phyloP scores from a whole-genome alignment of 805 yeast species.

The Metschnikowia hibisci region DNA sequence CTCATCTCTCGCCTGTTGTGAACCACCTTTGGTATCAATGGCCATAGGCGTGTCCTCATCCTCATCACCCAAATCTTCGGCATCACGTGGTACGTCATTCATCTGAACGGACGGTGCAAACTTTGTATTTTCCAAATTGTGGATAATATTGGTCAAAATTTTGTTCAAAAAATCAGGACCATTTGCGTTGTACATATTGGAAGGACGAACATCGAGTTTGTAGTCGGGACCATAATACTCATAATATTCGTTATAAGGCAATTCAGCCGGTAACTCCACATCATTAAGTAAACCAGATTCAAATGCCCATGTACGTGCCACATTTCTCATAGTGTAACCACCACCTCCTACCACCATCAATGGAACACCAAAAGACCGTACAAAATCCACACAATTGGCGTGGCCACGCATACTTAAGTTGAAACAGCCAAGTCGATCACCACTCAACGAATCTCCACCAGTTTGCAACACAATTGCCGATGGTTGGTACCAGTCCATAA shows the following conservation, averaged over 20 bases:
- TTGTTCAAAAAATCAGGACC: constrained; percentile 88
- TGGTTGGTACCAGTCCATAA: constrained; percentile 87
- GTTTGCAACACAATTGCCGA: constrained; percentile 96
- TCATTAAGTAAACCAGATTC: constrained; percentile 87
- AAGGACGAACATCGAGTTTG: constrained; percentile 88
- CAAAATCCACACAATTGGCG: constrained; percentile 90
- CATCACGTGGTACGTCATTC: constrained; percentile 82
- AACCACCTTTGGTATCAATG: constrained; percentile 87
- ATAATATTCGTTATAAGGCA: constrained; percentile 94
- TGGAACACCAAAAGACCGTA: constrained; percentile 82
- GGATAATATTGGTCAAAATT: constrained; percentile 69
- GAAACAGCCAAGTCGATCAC: constrained; percentile 94
- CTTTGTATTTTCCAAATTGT: constrained; percentile 82
- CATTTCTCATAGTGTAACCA: constrained; percentile 97
- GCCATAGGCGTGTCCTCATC: constrained; percentile 80
- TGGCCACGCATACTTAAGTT: constrained; percentile 91
- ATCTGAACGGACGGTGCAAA: constrained; percentile 97
- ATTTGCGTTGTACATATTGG: constrained; percentile 95
- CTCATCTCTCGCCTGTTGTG: constrained; percentile 78
- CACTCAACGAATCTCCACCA: constrained; percentile 96
- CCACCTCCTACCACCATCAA: constrained; percentile 96
- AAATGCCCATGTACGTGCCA: constrained; percentile 90
- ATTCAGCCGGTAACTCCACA: constrained; percentile 66
- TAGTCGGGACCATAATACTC: constrained; percentile 98
- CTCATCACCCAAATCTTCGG: constrained; percentile 81